phyloP scores from a whole-genome alignment of 495 filamentous ascomycete genomes.

The Apodospora peruviana region DNA sequence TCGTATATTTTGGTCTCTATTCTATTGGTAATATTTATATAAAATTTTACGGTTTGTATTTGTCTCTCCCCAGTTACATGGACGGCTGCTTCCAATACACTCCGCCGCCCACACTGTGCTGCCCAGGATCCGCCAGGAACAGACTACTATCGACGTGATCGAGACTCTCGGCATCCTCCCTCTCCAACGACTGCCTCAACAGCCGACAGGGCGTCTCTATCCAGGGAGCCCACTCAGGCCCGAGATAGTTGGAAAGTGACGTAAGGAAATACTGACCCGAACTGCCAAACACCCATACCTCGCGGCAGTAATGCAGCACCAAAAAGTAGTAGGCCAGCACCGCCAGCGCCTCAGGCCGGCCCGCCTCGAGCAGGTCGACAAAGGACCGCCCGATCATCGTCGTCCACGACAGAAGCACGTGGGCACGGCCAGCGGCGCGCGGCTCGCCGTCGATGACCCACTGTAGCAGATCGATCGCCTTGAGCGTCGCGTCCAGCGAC shows the following conservation, averaged over 20 bases:
- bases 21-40: too few species aligned
- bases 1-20: too few species aligned
- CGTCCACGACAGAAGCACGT: slow-evolving; percentile 18
- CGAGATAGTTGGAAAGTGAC: slow-evolving; percentile 14
- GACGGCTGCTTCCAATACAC: too few species aligned
- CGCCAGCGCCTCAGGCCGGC: slow-evolving; percentile 22
- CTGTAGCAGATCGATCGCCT: slow-evolving; percentile 20
- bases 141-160: too few species aligned
- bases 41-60: too few species aligned
- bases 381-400: slow-evolving; percentile 17
- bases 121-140: too few species aligned
- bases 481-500: neutral
- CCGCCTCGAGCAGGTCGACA: slow-evolving; percentile 16
- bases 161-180: neutral
- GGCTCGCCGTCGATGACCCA: slow-evolving; percentile 19
- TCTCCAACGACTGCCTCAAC: slow-evolving; percentile 8
- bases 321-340: slow-evolving; percentile 27
- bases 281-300: slow-evolving; percentile 20
- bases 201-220: slow-evolving; percentile 20
- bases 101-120: too few species aligned
- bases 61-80: too few species aligned
- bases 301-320: slow-evolving; percentile 16
- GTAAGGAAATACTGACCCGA: slow-evolving; percentile 20
- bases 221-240: slow-evolving; percentile 21
- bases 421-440: neutral